These are phyloP conservation scores for Zymoseptoria tritici DNA, from an alignment of 2,329 filamentous ascomycete genomes.

Conservation along the genomic window DNA sequence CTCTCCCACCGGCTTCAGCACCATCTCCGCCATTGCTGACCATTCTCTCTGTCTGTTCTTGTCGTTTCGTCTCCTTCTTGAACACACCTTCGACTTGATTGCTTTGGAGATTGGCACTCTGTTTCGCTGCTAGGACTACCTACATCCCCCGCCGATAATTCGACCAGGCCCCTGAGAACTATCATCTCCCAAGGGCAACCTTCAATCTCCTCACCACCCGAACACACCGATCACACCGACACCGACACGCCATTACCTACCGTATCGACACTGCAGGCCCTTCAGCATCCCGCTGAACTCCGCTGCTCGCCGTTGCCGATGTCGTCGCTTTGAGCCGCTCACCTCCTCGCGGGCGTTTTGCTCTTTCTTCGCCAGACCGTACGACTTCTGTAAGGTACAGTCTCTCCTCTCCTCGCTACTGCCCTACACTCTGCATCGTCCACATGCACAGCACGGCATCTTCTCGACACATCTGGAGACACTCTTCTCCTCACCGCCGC, in stretches of 20 bases:
- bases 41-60: no score
- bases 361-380: slow-evolving; percentile 7
- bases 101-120: no score
- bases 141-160: no score
- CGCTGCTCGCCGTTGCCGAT: slow-evolving; percentile 6
- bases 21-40: no score
- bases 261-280: neutral
- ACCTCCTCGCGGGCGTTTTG: slow-evolving; percentile 6
- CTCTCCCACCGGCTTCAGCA: no score
- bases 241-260: neutral
- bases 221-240: neutral
- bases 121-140: no score
- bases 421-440: slow-evolving; percentile 1
- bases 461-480: neutral
- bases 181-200: no score
- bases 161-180: no score
- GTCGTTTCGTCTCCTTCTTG: no score
- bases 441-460: neutral
- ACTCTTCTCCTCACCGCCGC: neutral
- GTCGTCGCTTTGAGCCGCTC: slow-evolving; percentile 6
- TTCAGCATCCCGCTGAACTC: neutral
- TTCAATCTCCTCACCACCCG: neutral
- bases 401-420: slow-evolving; percentile 1
- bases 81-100: no score
- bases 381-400: slow-evolving; percentile 1